Conservation (phyloP, 768 basidiomycete species). For the Mycena pura region DNA sequence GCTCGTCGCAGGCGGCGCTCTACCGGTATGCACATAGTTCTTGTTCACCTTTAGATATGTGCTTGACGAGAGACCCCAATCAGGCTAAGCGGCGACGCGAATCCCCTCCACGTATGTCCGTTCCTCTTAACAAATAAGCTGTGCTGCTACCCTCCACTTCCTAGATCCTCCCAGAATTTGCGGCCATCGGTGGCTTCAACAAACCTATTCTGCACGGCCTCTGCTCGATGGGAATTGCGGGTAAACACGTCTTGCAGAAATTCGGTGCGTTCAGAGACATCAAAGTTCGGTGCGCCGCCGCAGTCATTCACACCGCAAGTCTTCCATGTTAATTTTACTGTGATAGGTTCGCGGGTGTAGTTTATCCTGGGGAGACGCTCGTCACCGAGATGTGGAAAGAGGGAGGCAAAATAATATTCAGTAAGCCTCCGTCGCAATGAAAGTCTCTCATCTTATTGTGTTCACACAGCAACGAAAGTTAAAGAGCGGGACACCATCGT, state of each 20-base stretch:
- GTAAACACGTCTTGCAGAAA: conserved; percentile 88
- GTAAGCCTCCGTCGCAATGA: conserved; percentile 56
- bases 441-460: not conserved
- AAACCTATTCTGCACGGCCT: conserved; percentile 89
- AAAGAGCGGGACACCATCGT: conserved; percentile 83
- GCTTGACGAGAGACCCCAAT: not conserved
- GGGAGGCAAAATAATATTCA: conserved; percentile 86
- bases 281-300: conserved; percentile 92
- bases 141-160: not conserved
- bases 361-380: conserved; percentile 95
- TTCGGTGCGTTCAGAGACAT: conserved; percentile 91
- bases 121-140: no score
- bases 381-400: conserved; percentile 99
- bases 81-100: conserved; percentile 91
- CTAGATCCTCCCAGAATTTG: conserved; percentile 91
- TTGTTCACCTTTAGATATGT: not conserved
- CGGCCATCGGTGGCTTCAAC: conserved; percentile 93
- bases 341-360: conserved; percentile 82
- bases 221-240: conserved; percentile 91
- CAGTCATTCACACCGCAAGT: no score
- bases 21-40: conserved; percentile 71
- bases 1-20: conserved; percentile 81
- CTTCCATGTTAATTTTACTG: no score
- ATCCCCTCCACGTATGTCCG: conserved; percentile 82
- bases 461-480: conserved; percentile 73